phyloP scores from a whole-genome alignment of 2,329 filamentous ascomycete species.

The Volutella citrinella region DNA sequence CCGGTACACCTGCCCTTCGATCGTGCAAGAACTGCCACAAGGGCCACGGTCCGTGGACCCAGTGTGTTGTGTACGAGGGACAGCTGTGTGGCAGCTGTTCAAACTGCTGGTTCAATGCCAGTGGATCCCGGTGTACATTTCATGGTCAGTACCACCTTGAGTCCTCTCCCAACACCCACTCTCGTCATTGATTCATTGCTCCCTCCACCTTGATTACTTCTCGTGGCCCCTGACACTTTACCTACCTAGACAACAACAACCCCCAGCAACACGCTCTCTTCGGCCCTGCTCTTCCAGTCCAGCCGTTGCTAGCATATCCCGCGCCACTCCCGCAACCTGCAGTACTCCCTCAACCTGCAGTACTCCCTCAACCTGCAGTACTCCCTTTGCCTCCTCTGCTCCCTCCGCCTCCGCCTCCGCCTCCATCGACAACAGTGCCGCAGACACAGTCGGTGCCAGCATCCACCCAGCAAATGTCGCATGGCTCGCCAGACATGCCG shows the following conservation, averaged over 20 bases:
- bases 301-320: too few species aligned
- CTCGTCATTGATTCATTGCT: neutral
- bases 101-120: conserved; percentile 64
- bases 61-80: conserved; percentile 56
- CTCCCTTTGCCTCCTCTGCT: conserved; percentile 7
- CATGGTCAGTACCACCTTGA: conserved; percentile 45
- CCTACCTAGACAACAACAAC: conserved; percentile 19
- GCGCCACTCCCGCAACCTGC: too few species aligned
- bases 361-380: neutral
- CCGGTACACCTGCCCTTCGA: conserved; percentile 45
- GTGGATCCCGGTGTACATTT: conserved; percentile 57
- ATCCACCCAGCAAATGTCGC: too few species aligned
- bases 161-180: neutral
- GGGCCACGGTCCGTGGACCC: conserved; percentile 57
- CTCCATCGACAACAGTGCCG: neutral
- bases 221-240: conserved; percentile 6
- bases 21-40: conserved; percentile 60
- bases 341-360: too few species aligned
- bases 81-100: conserved; percentile 61
- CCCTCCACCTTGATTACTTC: neutral
- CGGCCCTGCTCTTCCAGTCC: conserved; percentile 1
- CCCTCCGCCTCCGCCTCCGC: neutral
- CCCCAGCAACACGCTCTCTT: conserved; percentile 12
- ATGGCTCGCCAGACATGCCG: too few species aligned
- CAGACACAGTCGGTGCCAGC: neutral